Evolutionary conservation across 805 yeast genomes (phyloP).

Genomic region (Myxozyma kluyveri): DNA sequence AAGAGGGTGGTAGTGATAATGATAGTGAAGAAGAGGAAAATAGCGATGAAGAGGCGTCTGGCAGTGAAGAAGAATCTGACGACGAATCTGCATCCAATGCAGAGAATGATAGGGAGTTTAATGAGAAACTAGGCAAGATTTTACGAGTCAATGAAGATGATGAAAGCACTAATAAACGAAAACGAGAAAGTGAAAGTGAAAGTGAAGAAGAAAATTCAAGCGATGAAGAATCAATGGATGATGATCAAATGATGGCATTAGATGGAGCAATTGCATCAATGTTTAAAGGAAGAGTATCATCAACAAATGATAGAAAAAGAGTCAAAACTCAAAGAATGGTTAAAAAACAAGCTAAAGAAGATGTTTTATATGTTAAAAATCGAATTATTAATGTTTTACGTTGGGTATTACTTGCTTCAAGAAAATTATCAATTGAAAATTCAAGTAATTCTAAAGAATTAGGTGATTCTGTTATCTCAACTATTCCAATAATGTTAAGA

Average conservation of each 20-base stretch:
- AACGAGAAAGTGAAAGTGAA: constrained; percentile 7
- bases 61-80: background rate
- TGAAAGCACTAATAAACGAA: background rate
- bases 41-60: constrained; percentile 4
- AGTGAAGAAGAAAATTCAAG: background rate
- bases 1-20: constrained; percentile 2
- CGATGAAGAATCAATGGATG: constrained; percentile 23
- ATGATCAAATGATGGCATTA: constrained; percentile 27
- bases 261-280: constrained; percentile 17
- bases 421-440: background rate
- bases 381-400: background rate
- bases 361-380: constrained; percentile 3
- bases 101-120: constrained; percentile 5
- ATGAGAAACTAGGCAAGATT: constrained; percentile 17
- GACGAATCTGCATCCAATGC: constrained; percentile 1
- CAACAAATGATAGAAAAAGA: constrained; percentile 5
- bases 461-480: background rate
- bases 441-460: background rate
- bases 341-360: constrained; percentile 6
- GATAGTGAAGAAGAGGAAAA: constrained; percentile 16
- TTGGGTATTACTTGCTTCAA: background rate
- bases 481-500: background rate
- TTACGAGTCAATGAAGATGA: constrained; percentile 14
- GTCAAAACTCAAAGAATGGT: constrained; percentile 9
- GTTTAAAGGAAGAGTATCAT: constrained; percentile 18